phyloP scores from a whole-genome alignment of 169 alveolate genomes.

The Plasmodium malariae region DNA sequence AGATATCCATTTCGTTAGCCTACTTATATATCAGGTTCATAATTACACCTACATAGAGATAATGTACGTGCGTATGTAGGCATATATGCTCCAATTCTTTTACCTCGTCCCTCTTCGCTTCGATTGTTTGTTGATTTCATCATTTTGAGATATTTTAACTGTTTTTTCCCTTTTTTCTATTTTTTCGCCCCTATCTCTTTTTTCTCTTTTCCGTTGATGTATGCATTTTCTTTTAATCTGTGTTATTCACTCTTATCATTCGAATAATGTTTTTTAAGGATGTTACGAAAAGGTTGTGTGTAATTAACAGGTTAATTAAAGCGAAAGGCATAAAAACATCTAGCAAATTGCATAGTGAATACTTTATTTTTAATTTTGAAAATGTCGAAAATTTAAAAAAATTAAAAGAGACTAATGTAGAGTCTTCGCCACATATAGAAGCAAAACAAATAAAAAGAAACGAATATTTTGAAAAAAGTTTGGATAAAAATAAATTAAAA shows the following conservation, averaged over 20 bases:
- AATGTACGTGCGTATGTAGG: background rate
- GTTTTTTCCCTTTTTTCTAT: too few species aligned
- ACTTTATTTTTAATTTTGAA: conserved; percentile 68
- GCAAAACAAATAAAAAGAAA: conserved; percentile 1
- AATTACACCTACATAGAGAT: too few species aligned
- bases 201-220: too few species aligned
- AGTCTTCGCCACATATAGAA: background rate
- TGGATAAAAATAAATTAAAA: conserved; percentile 44
- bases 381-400: conserved; percentile 70
- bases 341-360: background rate
- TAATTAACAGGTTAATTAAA: conserved; percentile 8
- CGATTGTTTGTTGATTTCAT: too few species aligned
- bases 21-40: too few species aligned
- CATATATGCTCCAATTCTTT: background rate
- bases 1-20: too few species aligned
- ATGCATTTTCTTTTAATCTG: too few species aligned
- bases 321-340: conserved; percentile 28
- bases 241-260: too few species aligned
- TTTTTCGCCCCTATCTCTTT: too few species aligned
- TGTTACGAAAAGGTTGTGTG: background rate
- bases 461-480: conserved; percentile 10
- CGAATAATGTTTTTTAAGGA: conserved; percentile 10
- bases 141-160: too few species aligned
- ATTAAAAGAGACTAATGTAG: conserved; percentile 9
- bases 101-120: background rate